These are phyloP conservation scores for Lentinula edodes DNA, from an alignment of 768 basidiomycete genomes.

Conservation along the genomic window DNA sequence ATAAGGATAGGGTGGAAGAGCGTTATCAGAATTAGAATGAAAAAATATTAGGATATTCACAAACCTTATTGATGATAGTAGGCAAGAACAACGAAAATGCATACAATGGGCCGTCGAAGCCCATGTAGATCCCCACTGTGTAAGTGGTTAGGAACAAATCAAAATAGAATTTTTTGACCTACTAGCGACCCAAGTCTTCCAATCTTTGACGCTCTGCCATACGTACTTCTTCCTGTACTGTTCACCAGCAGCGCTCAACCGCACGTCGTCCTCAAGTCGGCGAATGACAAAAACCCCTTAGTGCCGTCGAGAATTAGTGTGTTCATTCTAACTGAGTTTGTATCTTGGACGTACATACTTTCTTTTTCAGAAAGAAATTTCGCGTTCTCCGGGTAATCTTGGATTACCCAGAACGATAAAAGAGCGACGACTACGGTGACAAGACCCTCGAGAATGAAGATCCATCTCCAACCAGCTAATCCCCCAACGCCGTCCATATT, in stretches of 20 bases:
- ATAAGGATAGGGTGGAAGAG: not conserved
- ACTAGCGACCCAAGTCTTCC: slow-evolving; percentile 75
- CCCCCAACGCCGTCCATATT: slow-evolving; percentile 66
- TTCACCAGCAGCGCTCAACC: slow-evolving; percentile 60
- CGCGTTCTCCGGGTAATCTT: slow-evolving; percentile 75
- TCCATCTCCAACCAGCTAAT: slow-evolving; percentile 63
- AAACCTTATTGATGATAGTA: slow-evolving; percentile 52
- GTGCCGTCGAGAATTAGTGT: not conserved
- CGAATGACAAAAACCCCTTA: slow-evolving; percentile 59
- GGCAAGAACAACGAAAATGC: slow-evolving; percentile 51
- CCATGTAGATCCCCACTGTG: slow-evolving; percentile 66
- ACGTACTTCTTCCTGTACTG: slow-evolving; percentile 49
- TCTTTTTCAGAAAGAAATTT: slow-evolving; percentile 64
- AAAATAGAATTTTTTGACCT: slow-evolving; percentile 15
- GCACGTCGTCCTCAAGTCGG: slow-evolving; percentile 59
- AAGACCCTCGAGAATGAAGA: slow-evolving; percentile 72
- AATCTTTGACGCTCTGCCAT: slow-evolving; percentile 56
- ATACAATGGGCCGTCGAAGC: slow-evolving; percentile 43
- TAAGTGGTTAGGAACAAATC: not conserved
- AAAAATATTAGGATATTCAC: not conserved
- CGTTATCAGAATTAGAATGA: not conserved
- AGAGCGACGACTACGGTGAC: slow-evolving; percentile 55
- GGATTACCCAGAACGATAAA: slow-evolving; percentile 66
- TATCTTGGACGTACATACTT: slow-evolving; percentile 33
- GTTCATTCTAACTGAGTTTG: not conserved